Evolutionary conservation across 192 early-diverging fungal genomes (phyloP).

Genomic region (Helicostylum pulchrum): DNA sequence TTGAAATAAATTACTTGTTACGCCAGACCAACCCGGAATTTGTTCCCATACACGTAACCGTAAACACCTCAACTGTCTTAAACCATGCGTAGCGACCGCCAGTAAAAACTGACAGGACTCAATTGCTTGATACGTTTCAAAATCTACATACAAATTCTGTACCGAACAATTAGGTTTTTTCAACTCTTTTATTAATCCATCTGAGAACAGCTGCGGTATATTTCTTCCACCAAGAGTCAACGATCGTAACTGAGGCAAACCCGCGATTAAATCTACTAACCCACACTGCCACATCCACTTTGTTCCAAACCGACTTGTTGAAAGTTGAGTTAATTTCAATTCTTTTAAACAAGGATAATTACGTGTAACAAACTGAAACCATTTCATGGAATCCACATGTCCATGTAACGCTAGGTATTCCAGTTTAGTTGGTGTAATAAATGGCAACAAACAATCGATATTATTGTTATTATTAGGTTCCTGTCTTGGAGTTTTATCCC

Average conservation of each 20-base stretch:
- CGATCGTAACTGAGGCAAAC: background rate
- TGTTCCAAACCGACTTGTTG: background rate
- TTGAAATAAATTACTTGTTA: background rate
- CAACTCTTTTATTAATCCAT: background rate
- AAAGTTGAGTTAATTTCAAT: background rate
- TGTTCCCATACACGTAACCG: background rate
- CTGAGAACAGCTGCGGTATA: background rate
- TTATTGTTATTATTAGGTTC: too few species aligned
- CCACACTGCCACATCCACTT: background rate
- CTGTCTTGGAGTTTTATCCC: too few species aligned
- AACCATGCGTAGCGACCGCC: background rate
- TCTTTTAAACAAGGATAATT: background rate
- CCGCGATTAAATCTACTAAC: background rate
- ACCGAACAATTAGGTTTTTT: background rate
- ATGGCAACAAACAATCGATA: too few species aligned
- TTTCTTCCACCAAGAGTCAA: background rate
- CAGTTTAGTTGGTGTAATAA: background rate
- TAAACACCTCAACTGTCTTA: background rate
- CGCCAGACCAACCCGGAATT: background rate
- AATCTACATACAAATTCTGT: background rate
- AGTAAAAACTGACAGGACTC: background rate
- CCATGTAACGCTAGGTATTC: background rate
- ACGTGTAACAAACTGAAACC: background rate
- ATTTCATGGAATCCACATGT: background rate
- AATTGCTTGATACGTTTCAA: background rate